These are phyloP conservation scores for Seiridium cupressi DNA, from an alignment of 2,329 filamentous ascomycete genomes.

Conservation along the genomic window DNA sequence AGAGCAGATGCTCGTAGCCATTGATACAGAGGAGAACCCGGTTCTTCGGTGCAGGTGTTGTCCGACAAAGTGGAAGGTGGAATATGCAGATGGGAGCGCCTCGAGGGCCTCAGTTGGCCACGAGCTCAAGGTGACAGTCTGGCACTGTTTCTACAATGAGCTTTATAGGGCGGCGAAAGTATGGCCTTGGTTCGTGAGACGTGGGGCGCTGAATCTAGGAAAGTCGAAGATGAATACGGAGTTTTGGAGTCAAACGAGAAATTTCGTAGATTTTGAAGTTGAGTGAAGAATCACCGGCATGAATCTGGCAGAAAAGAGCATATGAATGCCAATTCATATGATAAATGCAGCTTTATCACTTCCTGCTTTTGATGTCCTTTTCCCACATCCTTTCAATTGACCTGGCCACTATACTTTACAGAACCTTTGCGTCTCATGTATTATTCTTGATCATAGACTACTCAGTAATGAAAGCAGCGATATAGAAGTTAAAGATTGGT, in stretches of 20 bases:
- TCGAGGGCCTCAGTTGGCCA: neutral
- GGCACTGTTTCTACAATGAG: neutral
- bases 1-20: neutral
- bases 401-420: too few species aligned
- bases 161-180: neutral
- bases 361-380: too few species aligned
- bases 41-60: neutral
- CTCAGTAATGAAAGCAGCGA: too few species aligned
- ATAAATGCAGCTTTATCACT: too few species aligned
- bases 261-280: neutral
- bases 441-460: too few species aligned
- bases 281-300: neutral
- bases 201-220: neutral
- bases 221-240: slow-evolving; percentile 4
- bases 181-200: slow-evolving; percentile 1
- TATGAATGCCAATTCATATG: too few species aligned
- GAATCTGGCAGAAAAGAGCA: too few species aligned
- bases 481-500: too few species aligned
- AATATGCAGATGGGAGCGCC: neutral
- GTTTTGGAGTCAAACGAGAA: neutral
- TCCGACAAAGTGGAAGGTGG: slow-evolving; percentile 2
- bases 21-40: neutral
- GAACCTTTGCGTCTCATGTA: too few species aligned
- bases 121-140: neutral
- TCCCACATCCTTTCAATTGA: too few species aligned